Evolutionary conservation across 441 rosid genomes (phyloP).

Genomic region (Isatis lusitanica): DNA sequence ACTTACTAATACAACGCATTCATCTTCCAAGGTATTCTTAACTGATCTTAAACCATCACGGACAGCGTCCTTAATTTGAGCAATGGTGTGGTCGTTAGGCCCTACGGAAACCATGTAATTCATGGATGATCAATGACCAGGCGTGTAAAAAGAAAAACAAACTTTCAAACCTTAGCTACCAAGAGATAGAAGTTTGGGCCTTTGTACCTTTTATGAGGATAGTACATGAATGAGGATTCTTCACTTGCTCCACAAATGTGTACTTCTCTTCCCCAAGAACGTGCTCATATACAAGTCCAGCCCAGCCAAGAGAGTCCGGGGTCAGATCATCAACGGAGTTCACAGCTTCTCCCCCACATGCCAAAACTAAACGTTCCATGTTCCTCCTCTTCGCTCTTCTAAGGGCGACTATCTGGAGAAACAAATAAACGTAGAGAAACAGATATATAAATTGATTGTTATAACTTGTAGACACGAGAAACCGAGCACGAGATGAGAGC

Average conservation of each 20-base stretch:
- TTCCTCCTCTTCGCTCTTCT: constrained; percentile 97
- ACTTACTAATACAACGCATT: constrained; percentile 83
- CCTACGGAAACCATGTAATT: constrained; percentile 41
- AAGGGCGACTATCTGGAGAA: constrained; percentile 84
- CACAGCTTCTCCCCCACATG: constrained; percentile 98
- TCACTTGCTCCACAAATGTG: constrained; percentile 92
- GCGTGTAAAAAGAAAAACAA: not conserved
- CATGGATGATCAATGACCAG: constrained; percentile 1
- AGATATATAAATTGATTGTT: not conserved
- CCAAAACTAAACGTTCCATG: constrained; percentile 93
- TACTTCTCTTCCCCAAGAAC: constrained; percentile 92
- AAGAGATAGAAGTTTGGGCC: not conserved
- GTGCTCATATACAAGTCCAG: constrained; percentile 94
- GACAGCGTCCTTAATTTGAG: constrained; percentile 94
- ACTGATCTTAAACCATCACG: constrained; percentile 95
- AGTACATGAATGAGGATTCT: constrained; percentile 86
- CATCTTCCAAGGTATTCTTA: constrained; percentile 93
- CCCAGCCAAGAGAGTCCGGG: constrained; percentile 93
- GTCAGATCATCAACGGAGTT: constrained; percentile 86
- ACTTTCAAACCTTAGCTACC: not conserved
- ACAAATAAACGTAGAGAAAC: not conserved
- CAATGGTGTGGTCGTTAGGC: constrained; percentile 95
- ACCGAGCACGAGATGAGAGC: too few species aligned
- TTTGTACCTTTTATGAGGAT: constrained; percentile 80
- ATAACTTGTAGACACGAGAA: constrained; percentile 7